Evolutionary conservation across 129 eudicot species (phyloP).

Genomic region (Centrapalus pauciflorus): DNA sequence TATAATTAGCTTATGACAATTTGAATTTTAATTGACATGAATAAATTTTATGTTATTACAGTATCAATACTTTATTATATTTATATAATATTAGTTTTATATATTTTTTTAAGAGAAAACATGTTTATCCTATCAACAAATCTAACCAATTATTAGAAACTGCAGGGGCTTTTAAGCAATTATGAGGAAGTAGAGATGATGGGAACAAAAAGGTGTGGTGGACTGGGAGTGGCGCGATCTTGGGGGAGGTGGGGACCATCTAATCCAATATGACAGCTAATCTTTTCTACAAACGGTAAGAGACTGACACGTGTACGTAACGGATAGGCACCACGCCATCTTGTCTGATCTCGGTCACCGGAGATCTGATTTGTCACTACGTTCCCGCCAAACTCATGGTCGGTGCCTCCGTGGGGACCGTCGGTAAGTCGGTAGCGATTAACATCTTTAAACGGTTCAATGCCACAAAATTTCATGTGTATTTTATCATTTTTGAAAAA

Average conservation of each 20-base stretch:
- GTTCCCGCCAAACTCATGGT: conserved; percentile 10
- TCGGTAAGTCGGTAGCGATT: no score
- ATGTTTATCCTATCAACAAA: no score
- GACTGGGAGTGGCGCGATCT: not conserved
- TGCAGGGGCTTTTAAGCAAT: conserved; percentile 9
- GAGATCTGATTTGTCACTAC: conserved; percentile 11
- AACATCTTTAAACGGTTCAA: no score
- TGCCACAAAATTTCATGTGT: no score
- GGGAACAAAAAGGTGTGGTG: conserved; percentile 15
- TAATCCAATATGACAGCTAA: conserved; percentile 31
- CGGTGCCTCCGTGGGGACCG: not conserved
- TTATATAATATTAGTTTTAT: no score
- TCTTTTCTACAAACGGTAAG: conserved; percentile 19
- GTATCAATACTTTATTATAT: not conserved
- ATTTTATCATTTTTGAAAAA: no score
- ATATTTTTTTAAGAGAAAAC: no score
- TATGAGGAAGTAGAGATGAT: not conserved
- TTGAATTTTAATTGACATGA: not conserved
- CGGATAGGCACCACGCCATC: conserved; percentile 22
- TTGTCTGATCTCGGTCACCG: conserved; percentile 7
- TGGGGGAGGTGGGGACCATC: not conserved
- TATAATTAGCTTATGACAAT: not conserved
- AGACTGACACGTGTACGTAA: conserved; percentile 31
- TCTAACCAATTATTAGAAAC: not conserved
- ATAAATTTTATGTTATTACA: not conserved